phyloP scores from a whole-genome alignment of 202 grass and related monocot genomes.

The Schoenoplectus triqueter region DNA sequence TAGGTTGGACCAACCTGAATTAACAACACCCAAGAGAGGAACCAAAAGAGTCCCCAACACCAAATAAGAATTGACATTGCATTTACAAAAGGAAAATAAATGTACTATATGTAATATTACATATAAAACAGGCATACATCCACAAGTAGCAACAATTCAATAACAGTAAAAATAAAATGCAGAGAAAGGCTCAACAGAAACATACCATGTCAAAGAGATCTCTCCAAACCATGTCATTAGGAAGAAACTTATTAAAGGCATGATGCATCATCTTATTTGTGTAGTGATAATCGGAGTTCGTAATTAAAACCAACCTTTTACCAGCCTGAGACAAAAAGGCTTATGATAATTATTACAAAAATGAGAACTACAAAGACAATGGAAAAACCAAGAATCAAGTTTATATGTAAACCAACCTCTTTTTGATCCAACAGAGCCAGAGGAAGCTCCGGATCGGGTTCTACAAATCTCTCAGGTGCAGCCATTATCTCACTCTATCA shows the following conservation, averaged over 20 bases:
- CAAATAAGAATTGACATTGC: neutral
- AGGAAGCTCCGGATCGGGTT: conserved; percentile 95
- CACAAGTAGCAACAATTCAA: neutral
- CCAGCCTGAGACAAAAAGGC: conserved; percentile 64
- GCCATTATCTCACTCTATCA: conserved; percentile 96
- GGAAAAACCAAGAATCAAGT: conserved; percentile 25
- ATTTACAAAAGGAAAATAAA: neutral
- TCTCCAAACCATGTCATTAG: conserved; percentile 94
- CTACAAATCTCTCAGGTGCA: conserved; percentile 93
- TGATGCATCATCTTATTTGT: conserved; percentile 99
- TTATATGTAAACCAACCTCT: conserved; percentile 58
- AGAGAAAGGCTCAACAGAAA: conserved; percentile 1
- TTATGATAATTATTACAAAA: conserved; percentile 24
- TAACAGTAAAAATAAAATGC: conserved; percentile 1
- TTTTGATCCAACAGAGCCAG: conserved; percentile 99
- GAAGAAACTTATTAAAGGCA: conserved; percentile 95
- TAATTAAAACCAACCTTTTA: conserved; percentile 89
- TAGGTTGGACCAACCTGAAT: neutral
- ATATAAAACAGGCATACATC: neutral
- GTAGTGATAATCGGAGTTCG: conserved; percentile 95
- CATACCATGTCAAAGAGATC: conserved; percentile 98
- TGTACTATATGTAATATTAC: neutral
- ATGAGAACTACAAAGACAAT: conserved; percentile 14
- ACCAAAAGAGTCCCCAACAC: neutral
- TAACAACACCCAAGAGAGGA: neutral